A percentile compares a stretch with the other conserved stretches of the same genome.
These are phyloP conservation scores for Triticum monococcum DNA, from an alignment of 176 grass and related monocot species.

Conservation along the genomic window DNA sequence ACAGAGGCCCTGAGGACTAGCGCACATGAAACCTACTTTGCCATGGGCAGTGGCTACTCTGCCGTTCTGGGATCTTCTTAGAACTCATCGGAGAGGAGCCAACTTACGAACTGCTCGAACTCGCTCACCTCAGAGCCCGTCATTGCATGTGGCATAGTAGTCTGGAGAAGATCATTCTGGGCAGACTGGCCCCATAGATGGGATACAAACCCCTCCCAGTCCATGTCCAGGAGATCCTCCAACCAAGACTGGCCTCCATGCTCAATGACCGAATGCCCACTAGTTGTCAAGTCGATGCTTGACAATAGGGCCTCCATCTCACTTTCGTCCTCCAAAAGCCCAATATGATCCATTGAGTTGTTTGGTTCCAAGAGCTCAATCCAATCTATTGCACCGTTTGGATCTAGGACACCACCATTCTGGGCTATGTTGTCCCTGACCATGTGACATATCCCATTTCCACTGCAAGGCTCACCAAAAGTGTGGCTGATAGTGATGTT, in stretches of 20 bases:
- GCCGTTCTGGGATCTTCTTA: neutral
- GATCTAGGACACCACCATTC: slow-evolving; percentile 20
- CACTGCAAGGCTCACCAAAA: neutral
- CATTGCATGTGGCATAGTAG: neutral
- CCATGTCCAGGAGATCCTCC: slow-evolving; percentile 37
- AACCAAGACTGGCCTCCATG: neutral
- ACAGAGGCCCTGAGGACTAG: no score
- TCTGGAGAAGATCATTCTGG: neutral
- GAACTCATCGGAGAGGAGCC: slow-evolving; percentile 41
- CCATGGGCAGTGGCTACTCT: neutral
- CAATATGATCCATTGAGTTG: slow-evolving; percentile 32
- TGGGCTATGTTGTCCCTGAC: slow-evolving; percentile 18
- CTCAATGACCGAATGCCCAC: neutral
- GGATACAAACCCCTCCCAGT: slow-evolving; percentile 51
- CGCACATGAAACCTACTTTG: neutral
- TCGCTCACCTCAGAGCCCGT: slow-evolving; percentile 14
- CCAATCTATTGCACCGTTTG: slow-evolving; percentile 25
- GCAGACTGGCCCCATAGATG: slow-evolving; percentile 40
- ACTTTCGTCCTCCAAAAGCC: slow-evolving; percentile 27
- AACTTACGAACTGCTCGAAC: slow-evolving; percentile 45
- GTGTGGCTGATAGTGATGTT: neutral
- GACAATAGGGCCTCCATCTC: slow-evolving; percentile 53
- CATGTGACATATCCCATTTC: slow-evolving; percentile 30
- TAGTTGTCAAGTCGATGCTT: neutral
- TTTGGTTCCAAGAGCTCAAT: slow-evolving; percentile 29